phyloP scores from a whole-genome alignment of 164 flowering plant species.

The Annona squamosa region DNA sequence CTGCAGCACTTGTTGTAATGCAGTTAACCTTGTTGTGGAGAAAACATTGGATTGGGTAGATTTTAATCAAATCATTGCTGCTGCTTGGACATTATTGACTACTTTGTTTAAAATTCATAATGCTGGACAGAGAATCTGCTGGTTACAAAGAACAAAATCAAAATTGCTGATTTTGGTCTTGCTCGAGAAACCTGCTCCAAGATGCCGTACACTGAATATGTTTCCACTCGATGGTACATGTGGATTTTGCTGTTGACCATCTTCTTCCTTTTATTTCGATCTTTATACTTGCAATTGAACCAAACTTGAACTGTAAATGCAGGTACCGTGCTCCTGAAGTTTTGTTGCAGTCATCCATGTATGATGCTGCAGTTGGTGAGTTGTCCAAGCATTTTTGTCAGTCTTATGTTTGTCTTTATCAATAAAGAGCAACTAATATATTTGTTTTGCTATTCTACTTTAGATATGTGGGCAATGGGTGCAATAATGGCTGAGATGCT shows the following conservation, averaged over 20 bases:
- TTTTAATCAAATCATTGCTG: no score
- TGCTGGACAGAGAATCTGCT: constrained; percentile 63
- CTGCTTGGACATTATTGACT: neutral
- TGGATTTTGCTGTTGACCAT: neutral
- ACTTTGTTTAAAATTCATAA: neutral
- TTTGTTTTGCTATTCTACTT: neutral
- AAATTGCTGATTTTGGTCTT: constrained; percentile 96
- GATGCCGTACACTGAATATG: constrained; percentile 91
- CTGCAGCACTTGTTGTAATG: no score
- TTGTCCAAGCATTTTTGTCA: neutral
- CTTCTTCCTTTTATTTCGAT: neutral
- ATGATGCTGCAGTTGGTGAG: constrained; percentile 88
- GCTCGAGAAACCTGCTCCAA: constrained; percentile 78
- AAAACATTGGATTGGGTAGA: no score
- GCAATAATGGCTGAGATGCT: constrained; percentile 95
- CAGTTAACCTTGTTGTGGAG: no score
- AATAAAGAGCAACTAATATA: neutral
- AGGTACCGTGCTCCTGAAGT: constrained; percentile 99
- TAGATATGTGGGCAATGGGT: constrained; percentile 99
- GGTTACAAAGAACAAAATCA: constrained; percentile 64
- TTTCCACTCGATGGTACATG: constrained; percentile 67
- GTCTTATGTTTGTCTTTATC: neutral
- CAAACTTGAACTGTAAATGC: constrained; percentile 1
- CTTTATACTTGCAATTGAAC: neutral
- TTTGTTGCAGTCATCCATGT: constrained; percentile 69